These are phyloP conservation scores for Abelmoschus esculentus DNA, from an alignment of 345 rosid genomes.

Conservation along the genomic window DNA sequence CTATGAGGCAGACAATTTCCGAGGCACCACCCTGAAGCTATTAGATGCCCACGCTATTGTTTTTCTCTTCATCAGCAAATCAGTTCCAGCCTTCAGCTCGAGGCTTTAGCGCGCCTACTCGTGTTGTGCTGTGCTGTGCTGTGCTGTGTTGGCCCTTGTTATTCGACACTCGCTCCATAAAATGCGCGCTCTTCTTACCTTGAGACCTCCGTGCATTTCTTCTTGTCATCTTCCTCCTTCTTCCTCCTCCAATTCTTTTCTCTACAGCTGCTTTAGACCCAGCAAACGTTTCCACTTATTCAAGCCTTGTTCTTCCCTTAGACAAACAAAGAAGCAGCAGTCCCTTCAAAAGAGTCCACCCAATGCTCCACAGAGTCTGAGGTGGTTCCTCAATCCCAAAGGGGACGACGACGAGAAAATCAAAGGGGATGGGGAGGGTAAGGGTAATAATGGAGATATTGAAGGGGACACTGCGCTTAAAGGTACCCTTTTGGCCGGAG, in stretches of 20 bases:
- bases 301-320: constrained; percentile 65
- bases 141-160: not conserved
- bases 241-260: constrained; percentile 22
- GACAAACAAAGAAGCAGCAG: constrained; percentile 57
- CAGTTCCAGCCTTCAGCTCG: not conserved
- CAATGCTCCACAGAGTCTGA: constrained; percentile 54
- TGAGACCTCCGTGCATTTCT: constrained; percentile 16
- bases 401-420: constrained; percentile 25
- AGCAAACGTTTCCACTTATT: constrained; percentile 60
- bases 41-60: constrained; percentile 11
- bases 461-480: constrained; percentile 59
- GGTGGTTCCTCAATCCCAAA: constrained; percentile 68
- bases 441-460: constrained; percentile 16
- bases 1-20: not conserved
- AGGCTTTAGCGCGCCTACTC: not conserved
- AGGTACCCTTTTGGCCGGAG: constrained; percentile 81
- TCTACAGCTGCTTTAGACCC: constrained; percentile 52
- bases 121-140: not conserved
- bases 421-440: constrained; percentile 8
- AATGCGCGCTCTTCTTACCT: constrained; percentile 29
- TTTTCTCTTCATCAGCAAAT: not conserved
- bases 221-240: constrained; percentile 14
- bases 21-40: not conserved
- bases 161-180: not conserved
- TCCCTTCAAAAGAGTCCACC: constrained; percentile 41